Evolutionary conservation across 164 flowering plant species (phyloP).

Genomic region (Cinnamomum micranthum): DNA sequence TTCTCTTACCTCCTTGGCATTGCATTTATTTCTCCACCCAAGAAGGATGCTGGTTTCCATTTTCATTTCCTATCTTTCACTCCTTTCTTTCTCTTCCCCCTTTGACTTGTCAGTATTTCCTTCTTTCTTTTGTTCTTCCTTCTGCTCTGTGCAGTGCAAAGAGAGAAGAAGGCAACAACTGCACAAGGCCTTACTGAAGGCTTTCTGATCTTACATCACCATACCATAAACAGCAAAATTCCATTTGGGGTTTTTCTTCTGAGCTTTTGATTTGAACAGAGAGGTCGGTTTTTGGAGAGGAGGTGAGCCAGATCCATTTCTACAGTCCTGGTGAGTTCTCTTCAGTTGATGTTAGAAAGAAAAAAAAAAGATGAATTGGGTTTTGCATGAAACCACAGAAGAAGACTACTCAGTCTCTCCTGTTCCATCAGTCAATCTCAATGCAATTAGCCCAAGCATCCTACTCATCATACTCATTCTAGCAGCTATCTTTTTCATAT

Average conservation of each 20-base stretch:
- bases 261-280: neutral
- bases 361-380: conserved; percentile 29
- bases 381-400: conserved; percentile 22
- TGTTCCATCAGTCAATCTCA: conserved; percentile 24
- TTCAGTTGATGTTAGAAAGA: conserved; percentile 11
- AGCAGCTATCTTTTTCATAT: conserved; percentile 78
- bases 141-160: neutral
- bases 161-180: neutral
- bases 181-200: neutral
- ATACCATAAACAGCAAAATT: neutral
- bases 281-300: conserved; percentile 8
- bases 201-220: too few relatives aligned
- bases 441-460: conserved; percentile 65
- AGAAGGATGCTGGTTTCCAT: neutral
- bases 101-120: neutral
- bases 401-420: conserved; percentile 30
- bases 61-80: conserved; percentile 8
- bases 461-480: conserved; percentile 72
- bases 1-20: conserved; percentile 19
- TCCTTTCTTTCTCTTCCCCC: neutral
- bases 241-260: conserved; percentile 9
- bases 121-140: too few relatives aligned
- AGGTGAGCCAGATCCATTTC: conserved; percentile 24
- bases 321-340: conserved; percentile 24
- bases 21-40: conserved; percentile 34